Evolutionary conservation across 2,329 filamentous ascomycete species (phyloP), one percentile per base, ranked within the genome.

Genomic region (Mycosphaerella arachidis): DNA sequence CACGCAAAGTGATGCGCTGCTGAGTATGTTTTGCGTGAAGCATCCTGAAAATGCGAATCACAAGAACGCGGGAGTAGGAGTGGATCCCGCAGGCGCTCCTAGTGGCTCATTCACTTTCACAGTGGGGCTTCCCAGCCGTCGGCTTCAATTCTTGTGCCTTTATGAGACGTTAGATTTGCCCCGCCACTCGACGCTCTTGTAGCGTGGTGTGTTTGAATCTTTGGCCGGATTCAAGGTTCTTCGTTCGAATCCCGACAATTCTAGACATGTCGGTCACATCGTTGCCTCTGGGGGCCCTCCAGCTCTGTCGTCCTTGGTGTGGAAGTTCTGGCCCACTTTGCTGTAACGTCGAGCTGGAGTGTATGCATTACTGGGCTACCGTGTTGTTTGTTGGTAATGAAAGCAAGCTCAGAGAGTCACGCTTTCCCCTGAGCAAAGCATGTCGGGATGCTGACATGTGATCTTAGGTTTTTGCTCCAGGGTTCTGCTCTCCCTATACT

Each of bases 361-460:
- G 16, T 40, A 13, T 40, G 13, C 13, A 40, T 2, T 40, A 40
- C 37, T 40, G 37, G 2, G 37, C 4, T 2, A 13, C 16, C 37
- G 16, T 13, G 37, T 40, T 13, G 37, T n/a, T 13, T 13, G 10
- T 35, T 9, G 37, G 37, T 40, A 40, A 40, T 40, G 37, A 40
- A 40, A 40, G 37, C 10, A 40, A 40, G 37, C 37, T 40, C 16
- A 40, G 37, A 40, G 37, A 40, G 37, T 40, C 6, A 16, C 16
- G 13, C 37, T 40, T 40, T 40, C 37, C 37, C 37, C 37, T 40
- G 6, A 16, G 37, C 37, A 40, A 40, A 40, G 37, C 37, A 40
- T 40, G 37, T 40, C 52, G 50, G 16, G 50, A 50, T 12, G 51
- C 53, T 8, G 53, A 61, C 12, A 35, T 57, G 16, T 61, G 37